phyloP scores from a whole-genome alignment of 768 basidiomycete species.

The Mycena galopus region DNA sequence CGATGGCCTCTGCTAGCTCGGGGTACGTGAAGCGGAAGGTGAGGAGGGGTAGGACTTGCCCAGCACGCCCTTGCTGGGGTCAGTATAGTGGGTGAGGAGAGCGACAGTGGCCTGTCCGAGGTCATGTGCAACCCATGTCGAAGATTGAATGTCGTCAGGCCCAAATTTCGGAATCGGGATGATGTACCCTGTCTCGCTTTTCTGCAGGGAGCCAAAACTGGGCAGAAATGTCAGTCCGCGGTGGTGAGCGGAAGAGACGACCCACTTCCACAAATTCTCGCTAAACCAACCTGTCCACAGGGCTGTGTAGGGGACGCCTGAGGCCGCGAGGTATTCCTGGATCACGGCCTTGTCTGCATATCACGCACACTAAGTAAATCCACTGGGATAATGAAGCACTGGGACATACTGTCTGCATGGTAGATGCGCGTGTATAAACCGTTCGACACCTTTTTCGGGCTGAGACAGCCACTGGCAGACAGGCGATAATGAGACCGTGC shows the following conservation, averaged over 20 bases:
- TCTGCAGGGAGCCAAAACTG: background rate
- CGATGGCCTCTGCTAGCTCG: slow-evolving; percentile 26
- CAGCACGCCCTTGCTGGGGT: slow-evolving; percentile 6
- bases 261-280: background rate
- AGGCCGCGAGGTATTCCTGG: slow-evolving; percentile 26
- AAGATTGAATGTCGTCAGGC: background rate
- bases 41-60: slow-evolving; percentile 29
- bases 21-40: slow-evolving; percentile 25
- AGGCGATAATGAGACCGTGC: too few relatives aligned
- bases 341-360: slow-evolving; percentile 31
- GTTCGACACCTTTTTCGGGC: background rate
- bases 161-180: slow-evolving; percentile 21
- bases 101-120: slow-evolving; percentile 31
- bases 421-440: background rate
- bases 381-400: too few relatives aligned
- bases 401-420: slow-evolving; percentile 11
- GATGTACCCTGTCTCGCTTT: slow-evolving; percentile 22
- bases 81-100: slow-evolving; percentile 30
- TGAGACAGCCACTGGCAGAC: background rate
- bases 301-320: slow-evolving; percentile 24
- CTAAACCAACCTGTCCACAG: slow-evolving; percentile 20
- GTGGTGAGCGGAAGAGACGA: background rate
- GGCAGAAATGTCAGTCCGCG: background rate
- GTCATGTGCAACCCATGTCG: slow-evolving; percentile 34
- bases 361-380: background rate